phyloP scores from a whole-genome alignment of 352 stramenopile species.

The Aphanomyces euteiches region DNA sequence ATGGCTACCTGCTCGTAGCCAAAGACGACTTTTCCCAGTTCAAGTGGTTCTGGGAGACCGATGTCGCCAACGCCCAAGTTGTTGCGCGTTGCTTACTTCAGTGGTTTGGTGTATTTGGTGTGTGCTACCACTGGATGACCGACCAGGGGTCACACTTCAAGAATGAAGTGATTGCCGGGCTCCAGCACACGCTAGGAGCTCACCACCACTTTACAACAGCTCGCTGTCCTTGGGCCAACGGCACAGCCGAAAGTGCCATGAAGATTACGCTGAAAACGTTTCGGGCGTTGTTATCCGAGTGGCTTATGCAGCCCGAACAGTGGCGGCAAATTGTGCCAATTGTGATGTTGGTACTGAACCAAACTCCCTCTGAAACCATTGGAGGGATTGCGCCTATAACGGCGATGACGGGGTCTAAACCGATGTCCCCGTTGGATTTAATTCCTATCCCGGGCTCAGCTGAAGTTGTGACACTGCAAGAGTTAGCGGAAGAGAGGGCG shows the following conservation, averaged over 20 bases:
- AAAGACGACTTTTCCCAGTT: conserved; percentile 19
- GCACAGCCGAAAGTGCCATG: conserved; percentile 37
- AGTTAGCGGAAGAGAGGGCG: conserved; percentile 1
- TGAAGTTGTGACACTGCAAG: conserved; percentile 2
- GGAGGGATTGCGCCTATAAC: conserved; percentile 3
- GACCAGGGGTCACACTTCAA: conserved; percentile 36
- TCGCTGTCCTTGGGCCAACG: conserved; percentile 39
- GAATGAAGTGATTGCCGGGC: conserved; percentile 32
- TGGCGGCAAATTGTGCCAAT: conserved; percentile 17
- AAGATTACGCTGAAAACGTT: conserved; percentile 25
- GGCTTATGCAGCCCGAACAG: conserved; percentile 4
- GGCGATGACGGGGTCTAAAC: neutral
- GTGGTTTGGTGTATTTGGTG: neutral
- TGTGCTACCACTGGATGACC: neutral
- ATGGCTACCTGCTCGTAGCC: conserved; percentile 19
- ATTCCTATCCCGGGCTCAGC: neutral
- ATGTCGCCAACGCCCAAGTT: conserved; percentile 1
- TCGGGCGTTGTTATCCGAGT: neutral
- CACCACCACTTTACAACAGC: conserved; percentile 36
- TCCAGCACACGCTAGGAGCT: conserved; percentile 26
- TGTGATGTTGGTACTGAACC: conserved; percentile 17
- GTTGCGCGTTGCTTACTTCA: neutral
- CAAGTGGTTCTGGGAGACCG: conserved; percentile 9
- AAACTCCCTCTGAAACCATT: neutral
- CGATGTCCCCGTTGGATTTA: conserved; percentile 14